Conservation (phyloP, 129 eudicot genomes). For the Flaveria sonorensis region DNA sequence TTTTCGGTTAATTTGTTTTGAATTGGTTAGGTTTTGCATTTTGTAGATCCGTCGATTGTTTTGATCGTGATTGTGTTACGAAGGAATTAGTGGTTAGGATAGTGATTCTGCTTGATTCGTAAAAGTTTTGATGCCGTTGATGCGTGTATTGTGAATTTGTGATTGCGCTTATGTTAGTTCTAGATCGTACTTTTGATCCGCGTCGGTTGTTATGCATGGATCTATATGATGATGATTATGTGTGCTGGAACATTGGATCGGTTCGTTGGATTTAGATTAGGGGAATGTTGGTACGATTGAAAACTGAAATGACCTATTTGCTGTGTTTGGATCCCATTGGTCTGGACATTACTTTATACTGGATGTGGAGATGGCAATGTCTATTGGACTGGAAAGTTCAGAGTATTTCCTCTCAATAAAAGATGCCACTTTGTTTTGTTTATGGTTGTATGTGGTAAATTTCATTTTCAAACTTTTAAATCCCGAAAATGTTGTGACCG, state of each 20-base stretch:
- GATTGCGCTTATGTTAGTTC: background rate
- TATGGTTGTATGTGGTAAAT: background rate
- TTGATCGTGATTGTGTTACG: background rate
- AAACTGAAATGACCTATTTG: background rate
- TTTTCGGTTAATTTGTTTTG: background rate
- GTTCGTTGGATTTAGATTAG: constrained; percentile 18
- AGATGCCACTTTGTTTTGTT: constrained; percentile 2
- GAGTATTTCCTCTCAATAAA: background rate
- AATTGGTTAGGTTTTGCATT: background rate
- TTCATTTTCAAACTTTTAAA: background rate
- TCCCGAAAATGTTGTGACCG: background rate
- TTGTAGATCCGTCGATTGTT: constrained; percentile 23
- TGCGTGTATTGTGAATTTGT: constrained; percentile 24
- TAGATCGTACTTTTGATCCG: constrained; percentile 2
- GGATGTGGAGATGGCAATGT: constrained; percentile 22
- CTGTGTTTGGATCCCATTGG: constrained; percentile 22
- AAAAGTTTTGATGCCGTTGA: constrained; percentile 1
- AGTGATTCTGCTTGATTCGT: constrained; percentile 20
- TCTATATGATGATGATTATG: constrained; percentile 17
- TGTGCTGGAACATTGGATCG: background rate
- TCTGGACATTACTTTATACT: background rate
- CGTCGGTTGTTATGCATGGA: constrained; percentile 8
- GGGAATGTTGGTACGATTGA: background rate
- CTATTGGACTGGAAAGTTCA: constrained; percentile 21
- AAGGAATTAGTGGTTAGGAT: background rate